Evolutionary conservation across 2,329 filamentous ascomycete genomes (phyloP), one percentile per base, ranked within the genome.

Genomic region (Lasiodiplodia hormozganensis): DNA sequence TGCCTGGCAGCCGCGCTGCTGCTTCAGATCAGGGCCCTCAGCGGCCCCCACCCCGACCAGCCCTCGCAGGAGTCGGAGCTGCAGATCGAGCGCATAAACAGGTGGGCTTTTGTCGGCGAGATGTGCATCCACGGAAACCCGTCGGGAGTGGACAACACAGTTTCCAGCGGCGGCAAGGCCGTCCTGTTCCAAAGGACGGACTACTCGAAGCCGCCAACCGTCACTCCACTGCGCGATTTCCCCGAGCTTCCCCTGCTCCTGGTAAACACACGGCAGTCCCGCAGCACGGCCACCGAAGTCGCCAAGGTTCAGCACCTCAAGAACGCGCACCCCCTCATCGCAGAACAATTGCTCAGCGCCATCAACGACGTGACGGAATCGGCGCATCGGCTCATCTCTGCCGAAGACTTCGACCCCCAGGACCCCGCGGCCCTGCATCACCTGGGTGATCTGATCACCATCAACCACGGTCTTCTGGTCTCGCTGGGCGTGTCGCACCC

Each of bases 41-140:
- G 93, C 1, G 94, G 94, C 0, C 96, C 96, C 1, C 95, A 98
- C 77, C 92, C 92, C 0, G 95, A 98, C 74, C 95, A 98, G 79
- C 93, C 94, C 4, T 82, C 89, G 0, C 90, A 93, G 67, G 96
- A 99, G 81, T 93, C 93, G n/a, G 89, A 92, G 69, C 81, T 94
- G 53, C 95, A 99, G 78, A 87, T 98, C 36, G 94, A 98, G 82
- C 89, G 95, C 71, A 97, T 99, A 82, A 99, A 99, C 80, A 88
- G 92, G 70, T 99, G 96, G 96, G 94, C 96, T 0, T 98, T 97
- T 79, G 96, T 99, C 0, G 92, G 92, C 28, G 96, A 99, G 79
- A 92, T 98, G 89, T 96, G 94, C 81, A 97, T 98, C 71, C 96
- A 99, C 77, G 96, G 95, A 47, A 98, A 97, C 76, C 96, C 96